phyloP scores from a whole-genome alignment of 1,139 yeast species.

The Hanseniaspora sp. region DNA sequence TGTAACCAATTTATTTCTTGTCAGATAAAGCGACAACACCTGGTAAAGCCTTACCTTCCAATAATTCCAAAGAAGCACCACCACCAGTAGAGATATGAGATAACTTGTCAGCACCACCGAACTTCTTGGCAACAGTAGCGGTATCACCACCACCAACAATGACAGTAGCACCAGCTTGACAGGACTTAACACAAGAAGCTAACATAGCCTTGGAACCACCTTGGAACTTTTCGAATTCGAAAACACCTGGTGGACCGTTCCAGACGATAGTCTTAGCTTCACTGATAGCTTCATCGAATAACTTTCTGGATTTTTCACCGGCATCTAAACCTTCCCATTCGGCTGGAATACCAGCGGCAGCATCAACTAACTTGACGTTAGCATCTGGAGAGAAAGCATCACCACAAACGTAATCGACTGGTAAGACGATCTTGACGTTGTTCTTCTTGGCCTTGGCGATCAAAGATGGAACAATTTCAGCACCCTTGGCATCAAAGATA shows the following conservation, averaged over 20 bases:
- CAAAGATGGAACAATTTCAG: conserved; percentile 80
- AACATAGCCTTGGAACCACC: conserved; percentile 80
- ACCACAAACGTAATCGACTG: conserved; percentile 88
- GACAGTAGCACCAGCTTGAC: conserved; percentile 81
- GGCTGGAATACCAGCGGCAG: conserved; percentile 81
- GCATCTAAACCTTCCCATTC: conserved; percentile 90
- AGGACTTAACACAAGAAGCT: conserved; percentile 76
- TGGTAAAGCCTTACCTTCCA: conserved; percentile 95
- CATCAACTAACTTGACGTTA: conserved; percentile 64
- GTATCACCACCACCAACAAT: conserved; percentile 99
- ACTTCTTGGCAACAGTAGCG: conserved; percentile 97
- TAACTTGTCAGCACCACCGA: conserved; percentile 84
- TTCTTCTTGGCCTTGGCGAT: conserved; percentile 91
- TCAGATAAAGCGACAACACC: conserved; percentile 86
- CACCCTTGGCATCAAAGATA: conserved; percentile 80
- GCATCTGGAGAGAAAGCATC: conserved; percentile 91
- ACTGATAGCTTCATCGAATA: conserved; percentile 67
- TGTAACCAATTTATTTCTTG: conserved; percentile 33
- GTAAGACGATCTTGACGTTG: conserved; percentile 81
- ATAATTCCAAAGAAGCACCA: conserved; percentile 95
- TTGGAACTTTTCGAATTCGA: conserved; percentile 85
- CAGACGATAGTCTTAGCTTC: conserved; percentile 94
- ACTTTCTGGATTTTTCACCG: conserved; percentile 75
- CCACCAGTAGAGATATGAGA: conserved; percentile 98
- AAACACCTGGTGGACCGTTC: conserved; percentile 99